A percentile compares a stretch with the other conserved stretches of the same genome.
Conservation (phyloP, 2,329 filamentous ascomycete genomes). For the Amauroascus verrucosus region DNA sequence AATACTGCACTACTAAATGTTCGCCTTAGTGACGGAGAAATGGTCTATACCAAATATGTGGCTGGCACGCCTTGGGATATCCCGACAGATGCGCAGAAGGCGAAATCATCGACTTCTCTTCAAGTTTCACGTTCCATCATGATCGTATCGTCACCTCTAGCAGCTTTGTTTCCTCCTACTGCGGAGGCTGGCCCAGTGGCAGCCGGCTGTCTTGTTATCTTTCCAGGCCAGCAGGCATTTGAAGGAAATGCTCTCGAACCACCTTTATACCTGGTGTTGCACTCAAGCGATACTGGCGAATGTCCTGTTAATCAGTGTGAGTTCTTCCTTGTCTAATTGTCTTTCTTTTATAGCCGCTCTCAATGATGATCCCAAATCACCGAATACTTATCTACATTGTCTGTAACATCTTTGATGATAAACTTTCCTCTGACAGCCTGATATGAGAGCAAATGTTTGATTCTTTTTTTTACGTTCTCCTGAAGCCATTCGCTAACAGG, state of each 20-base stretch:
- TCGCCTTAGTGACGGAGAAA: constrained; percentile 30
- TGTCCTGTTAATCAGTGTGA: constrained; percentile 84
- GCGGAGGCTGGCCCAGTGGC: constrained; percentile 67
- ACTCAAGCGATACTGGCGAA: constrained; percentile 87
- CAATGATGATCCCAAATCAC: constrained; percentile 67
- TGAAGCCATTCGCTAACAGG: neutral
- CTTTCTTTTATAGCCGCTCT: constrained; percentile 26
- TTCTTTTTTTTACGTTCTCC: constrained; percentile 7
- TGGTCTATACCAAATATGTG: constrained; percentile 29
- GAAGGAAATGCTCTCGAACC: constrained; percentile 25
- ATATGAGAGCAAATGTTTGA: constrained; percentile 40
- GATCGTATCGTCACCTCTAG: constrained; percentile 57
- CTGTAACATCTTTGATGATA: constrained; percentile 86
- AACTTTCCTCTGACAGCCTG: constrained; percentile 76
- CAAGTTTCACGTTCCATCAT: constrained; percentile 53
- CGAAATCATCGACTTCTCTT: constrained; percentile 18
- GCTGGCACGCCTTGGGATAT: constrained; percentile 33
- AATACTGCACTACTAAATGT: constrained; percentile 21
- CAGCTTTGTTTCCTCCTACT: constrained; percentile 56
- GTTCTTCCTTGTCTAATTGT: constrained; percentile 34
- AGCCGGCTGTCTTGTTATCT: constrained; percentile 49
- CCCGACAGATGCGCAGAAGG: constrained; percentile 16
- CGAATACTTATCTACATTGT: constrained; percentile 99
- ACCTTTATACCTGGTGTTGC: constrained; percentile 55
- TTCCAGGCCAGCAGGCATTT: constrained; percentile 25